Conservation (phyloP, 192 early-diverging fungal genomes). For the Bifiguratus adelaidae region DNA sequence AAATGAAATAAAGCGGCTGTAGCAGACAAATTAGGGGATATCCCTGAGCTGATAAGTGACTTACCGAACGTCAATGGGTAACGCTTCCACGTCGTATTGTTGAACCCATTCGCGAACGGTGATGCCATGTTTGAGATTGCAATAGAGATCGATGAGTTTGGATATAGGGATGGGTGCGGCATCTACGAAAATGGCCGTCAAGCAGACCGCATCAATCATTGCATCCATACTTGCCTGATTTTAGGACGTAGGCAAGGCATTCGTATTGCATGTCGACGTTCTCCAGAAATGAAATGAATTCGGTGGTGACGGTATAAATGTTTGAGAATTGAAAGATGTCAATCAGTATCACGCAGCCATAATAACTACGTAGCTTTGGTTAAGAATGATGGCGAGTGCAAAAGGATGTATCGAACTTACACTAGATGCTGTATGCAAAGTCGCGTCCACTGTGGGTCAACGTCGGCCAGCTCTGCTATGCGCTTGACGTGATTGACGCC, state of each 20-base stretch:
- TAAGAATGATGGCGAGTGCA: not conserved
- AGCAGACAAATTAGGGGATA: not conserved
- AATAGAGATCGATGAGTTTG: constrained; percentile 68
- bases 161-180: constrained; percentile 46
- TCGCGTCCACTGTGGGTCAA: constrained; percentile 61
- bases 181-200: constrained; percentile 11
- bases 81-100: constrained; percentile 49
- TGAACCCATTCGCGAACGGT: constrained; percentile 84
- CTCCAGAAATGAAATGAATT: constrained; percentile 50
- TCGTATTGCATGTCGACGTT: constrained; percentile 60
- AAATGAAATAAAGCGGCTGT: constrained; percentile 82
- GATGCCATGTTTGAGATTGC: constrained; percentile 61
- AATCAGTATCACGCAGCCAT: constrained; percentile 81
- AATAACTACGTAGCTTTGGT: constrained; percentile 42
- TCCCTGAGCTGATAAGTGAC: too few relatives aligned
- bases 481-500: constrained; percentile 74
- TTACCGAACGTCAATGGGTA: constrained; percentile 77
- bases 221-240: constrained; percentile 22
- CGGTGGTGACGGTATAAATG: constrained; percentile 61
- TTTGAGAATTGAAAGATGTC: constrained; percentile 97
- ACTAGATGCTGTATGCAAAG: constrained; percentile 82
- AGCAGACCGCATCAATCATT: not conserved
- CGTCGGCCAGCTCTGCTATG: constrained; percentile 73
- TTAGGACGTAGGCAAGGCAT: constrained; percentile 64
- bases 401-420: constrained; percentile 32